phyloP scores from a whole-genome alignment of 192 early-diverging fungal genomes.

The Globomyces pollinis-pini region DNA sequence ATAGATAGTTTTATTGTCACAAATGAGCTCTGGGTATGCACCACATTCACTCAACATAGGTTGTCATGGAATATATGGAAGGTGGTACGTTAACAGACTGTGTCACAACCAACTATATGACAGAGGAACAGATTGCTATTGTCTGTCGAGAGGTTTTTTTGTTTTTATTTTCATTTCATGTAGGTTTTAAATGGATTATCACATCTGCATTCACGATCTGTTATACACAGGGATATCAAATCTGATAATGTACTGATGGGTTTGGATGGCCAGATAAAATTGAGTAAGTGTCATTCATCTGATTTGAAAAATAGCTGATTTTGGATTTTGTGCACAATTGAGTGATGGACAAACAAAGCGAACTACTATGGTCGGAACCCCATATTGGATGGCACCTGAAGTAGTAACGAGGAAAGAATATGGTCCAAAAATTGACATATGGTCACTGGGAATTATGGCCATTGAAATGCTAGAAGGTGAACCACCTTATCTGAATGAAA shows the following conservation, averaged over 20 bases:
- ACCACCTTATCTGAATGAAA: slow-evolving; percentile 91
- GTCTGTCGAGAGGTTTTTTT: slow-evolving; percentile 77
- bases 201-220: slow-evolving; percentile 56
- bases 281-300: slow-evolving; percentile 33
- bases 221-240: slow-evolving; percentile 70
- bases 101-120: slow-evolving; percentile 70
- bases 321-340: slow-evolving; percentile 90
- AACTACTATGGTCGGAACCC: slow-evolving; percentile 44
- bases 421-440: slow-evolving; percentile 65
- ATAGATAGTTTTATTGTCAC: slow-evolving; percentile 71
- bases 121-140: slow-evolving; percentile 90
- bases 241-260: slow-evolving; percentile 60
- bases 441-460: slow-evolving; percentile 95
- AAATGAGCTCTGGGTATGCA: slow-evolving; percentile 80
- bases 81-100: slow-evolving; percentile 80
- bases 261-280: slow-evolving; percentile 71
- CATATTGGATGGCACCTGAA: slow-evolving; percentile 50
- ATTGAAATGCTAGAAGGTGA: slow-evolving; percentile 98
- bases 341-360: slow-evolving; percentile 77
- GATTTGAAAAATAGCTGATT: slow-evolving; percentile 64
- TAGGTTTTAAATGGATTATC: slow-evolving; percentile 42
- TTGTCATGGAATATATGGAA: slow-evolving; percentile 91
- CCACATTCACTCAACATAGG: no score
- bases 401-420: slow-evolving; percentile 59
- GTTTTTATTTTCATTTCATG: not conserved